These are phyloP conservation scores for Wickerhamomyces tratensis DNA, from an alignment of 805 yeast genomes.

Conservation along the genomic window DNA sequence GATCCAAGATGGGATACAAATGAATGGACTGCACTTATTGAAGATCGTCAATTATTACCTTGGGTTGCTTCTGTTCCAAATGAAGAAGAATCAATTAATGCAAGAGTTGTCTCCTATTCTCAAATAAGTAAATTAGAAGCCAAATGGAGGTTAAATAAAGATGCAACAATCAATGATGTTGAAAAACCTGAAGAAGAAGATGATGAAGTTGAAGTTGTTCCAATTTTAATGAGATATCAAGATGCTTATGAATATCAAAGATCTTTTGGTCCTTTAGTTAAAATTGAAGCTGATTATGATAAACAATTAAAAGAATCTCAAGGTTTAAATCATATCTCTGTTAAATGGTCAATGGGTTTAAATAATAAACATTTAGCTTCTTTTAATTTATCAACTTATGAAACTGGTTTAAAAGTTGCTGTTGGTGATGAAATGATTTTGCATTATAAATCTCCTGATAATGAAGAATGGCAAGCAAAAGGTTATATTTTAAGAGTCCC, in stretches of 20 bases:
- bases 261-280: constrained; percentile 74
- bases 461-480: constrained; percentile 58
- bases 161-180: constrained; percentile 63
- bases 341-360: constrained; percentile 64
- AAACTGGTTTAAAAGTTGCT: constrained; percentile 58
- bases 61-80: constrained; percentile 74
- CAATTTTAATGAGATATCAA: constrained; percentile 64
- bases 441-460: constrained; percentile 46
- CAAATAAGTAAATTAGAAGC: constrained; percentile 70
- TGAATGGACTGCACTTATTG: constrained; percentile 83
- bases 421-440: constrained; percentile 79
- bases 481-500: constrained; percentile 74
- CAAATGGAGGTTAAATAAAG: constrained; percentile 67
- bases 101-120: constrained; percentile 46
- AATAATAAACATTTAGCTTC: constrained; percentile 60
- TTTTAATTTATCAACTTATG: constrained; percentile 60
- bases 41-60: constrained; percentile 63
- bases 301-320: constrained; percentile 66
- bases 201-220: constrained; percentile 52
- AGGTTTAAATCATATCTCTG: constrained; percentile 61
- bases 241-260: constrained; percentile 84
- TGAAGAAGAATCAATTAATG: constrained; percentile 49
- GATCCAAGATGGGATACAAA: constrained; percentile 79
- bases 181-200: constrained; percentile 44
- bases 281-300: constrained; percentile 77